A percentile compares a stretch with the other conserved stretches of the same genome.
Conservation (phyloP, 228 moss, liverwort and hornwort genomes). For the Sphagnum magellanicum region DNA sequence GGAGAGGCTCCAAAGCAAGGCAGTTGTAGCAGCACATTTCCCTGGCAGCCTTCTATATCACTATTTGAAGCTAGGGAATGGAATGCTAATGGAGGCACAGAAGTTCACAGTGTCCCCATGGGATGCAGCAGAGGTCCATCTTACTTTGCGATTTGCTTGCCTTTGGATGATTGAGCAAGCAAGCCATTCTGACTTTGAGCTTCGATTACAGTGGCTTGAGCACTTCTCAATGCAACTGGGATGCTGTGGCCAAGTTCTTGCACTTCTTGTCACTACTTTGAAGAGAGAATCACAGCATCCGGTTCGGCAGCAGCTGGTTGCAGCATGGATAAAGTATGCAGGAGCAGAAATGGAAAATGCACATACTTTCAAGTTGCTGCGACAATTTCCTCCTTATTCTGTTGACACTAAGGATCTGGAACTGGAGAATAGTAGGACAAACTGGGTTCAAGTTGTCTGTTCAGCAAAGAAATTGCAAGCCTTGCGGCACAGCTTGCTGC, state of each 20-base stretch:
- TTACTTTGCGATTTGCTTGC: constrained; percentile 43
- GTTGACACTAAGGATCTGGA: constrained; percentile 10
- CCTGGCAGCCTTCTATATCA: constrained; percentile 37
- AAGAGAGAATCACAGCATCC: constrained; percentile 53
- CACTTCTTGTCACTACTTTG: constrained; percentile 37
- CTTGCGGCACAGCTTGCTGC: constrained; percentile 64
- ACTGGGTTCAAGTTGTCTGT: constrained; percentile 25
- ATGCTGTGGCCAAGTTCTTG: constrained; percentile 26
- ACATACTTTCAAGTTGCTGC: constrained; percentile 7
- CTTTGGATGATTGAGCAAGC: constrained; percentile 91
- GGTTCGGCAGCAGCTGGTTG: constrained; percentile 38
- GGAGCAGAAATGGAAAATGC: constrained; percentile 11
- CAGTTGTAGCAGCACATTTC: constrained; percentile 16
- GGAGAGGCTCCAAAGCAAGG: constrained; percentile 26
- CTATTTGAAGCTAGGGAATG: constrained; percentile 35
- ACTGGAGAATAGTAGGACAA: constrained; percentile 5
- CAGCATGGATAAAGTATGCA: constrained; percentile 36
- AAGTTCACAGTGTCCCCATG: constrained; percentile 7
- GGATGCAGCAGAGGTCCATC: constrained; percentile 29
- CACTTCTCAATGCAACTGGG: constrained; percentile 26
- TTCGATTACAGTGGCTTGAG: constrained; percentile 59
- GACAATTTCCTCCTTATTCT: constrained; percentile 3
- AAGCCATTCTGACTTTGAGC: constrained; percentile 46
- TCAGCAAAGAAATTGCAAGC: constrained; percentile 40
- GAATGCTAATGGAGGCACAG: neutral